Percentiles rank a stretch among this genome's conserved stretches.
phyloP scores from a whole-genome alignment of 163 green algal species.

The Prototheca cutis region DNA sequence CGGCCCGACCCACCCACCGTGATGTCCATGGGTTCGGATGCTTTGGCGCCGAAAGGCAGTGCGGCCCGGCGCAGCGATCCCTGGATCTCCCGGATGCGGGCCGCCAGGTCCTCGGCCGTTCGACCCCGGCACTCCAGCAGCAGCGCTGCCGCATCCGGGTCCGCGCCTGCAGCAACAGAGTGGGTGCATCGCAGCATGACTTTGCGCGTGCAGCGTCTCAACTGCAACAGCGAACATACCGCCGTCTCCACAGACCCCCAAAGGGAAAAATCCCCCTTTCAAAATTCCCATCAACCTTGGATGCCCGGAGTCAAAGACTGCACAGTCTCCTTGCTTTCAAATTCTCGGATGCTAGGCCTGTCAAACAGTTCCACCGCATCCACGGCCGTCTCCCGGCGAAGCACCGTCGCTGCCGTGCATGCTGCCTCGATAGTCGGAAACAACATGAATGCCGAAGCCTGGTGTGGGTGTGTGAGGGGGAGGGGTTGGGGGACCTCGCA shows the following conservation, averaged over 20 bases:
- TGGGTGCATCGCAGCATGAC: too few species aligned
- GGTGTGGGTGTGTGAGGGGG: constrained; percentile 1
- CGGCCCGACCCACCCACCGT: too few species aligned
- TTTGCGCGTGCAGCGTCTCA: too few species aligned
- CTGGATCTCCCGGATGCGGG: constrained; percentile 54
- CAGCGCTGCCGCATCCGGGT: constrained; percentile 73
- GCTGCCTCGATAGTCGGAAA: constrained; percentile 54
- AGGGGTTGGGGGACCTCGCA: not conserved
- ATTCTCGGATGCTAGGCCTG: constrained; percentile 52
- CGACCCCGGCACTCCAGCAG: constrained; percentile 90
- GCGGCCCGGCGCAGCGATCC: constrained; percentile 38
- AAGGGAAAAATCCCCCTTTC: too few species aligned
- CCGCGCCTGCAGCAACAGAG: too few species aligned
- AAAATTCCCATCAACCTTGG: too few species aligned
- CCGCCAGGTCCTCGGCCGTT: constrained; percentile 49
- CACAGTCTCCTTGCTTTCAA: constrained; percentile 62
- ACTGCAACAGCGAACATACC: too few species aligned
- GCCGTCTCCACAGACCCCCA: too few species aligned
- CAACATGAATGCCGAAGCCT: constrained; percentile 85
- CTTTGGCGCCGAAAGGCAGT: constrained; percentile 62
- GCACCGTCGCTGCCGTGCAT: constrained; percentile 45
- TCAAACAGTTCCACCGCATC: constrained; percentile 97
- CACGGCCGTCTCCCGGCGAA: constrained; percentile 74
- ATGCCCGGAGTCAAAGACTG: constrained; percentile 70
- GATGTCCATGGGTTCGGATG: constrained; percentile 12